Conservation (phyloP, 2,329 filamentous ascomycete genomes). For the Aureobasidium zeae region DNA sequence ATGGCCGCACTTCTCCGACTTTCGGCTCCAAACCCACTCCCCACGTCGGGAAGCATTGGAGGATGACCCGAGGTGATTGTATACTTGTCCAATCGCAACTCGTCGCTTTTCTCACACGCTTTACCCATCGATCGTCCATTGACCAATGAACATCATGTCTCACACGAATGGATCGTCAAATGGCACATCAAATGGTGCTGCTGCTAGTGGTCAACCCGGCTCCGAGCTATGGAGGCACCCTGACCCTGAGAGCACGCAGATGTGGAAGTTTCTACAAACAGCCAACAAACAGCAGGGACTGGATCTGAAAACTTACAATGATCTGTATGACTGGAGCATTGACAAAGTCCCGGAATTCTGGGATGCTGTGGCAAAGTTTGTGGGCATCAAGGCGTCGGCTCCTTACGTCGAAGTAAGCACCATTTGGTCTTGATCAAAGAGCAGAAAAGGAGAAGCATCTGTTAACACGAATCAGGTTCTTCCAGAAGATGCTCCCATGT, state of each 20-base stretch:
- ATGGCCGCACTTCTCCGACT: background rate
- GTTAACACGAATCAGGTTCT: constrained; percentile 50
- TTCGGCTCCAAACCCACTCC: constrained; percentile 5
- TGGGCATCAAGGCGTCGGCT: constrained; percentile 61
- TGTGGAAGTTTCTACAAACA: constrained; percentile 43
- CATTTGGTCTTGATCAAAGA: background rate
- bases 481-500: constrained; percentile 59
- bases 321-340: constrained; percentile 80
- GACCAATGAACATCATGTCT: background rate
- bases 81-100: constrained; percentile 10
- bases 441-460: background rate
- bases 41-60: constrained; percentile 4
- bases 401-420: constrained; percentile 49
- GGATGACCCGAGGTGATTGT: background rate
- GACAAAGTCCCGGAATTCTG: constrained; percentile 69
- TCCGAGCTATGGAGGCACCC: constrained; percentile 30
- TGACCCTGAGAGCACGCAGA: constrained; percentile 34
- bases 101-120: background rate
- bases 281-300: constrained; percentile 60
- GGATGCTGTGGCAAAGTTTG: constrained; percentile 76
- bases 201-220: too few relatives aligned
- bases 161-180: background rate
- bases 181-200: background rate
- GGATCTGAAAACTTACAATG: constrained; percentile 56
- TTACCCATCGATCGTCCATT: background rate